phyloP scores from a whole-genome alignment of 2,329 filamentous ascomycete species.

The Exophiala mesophila region DNA sequence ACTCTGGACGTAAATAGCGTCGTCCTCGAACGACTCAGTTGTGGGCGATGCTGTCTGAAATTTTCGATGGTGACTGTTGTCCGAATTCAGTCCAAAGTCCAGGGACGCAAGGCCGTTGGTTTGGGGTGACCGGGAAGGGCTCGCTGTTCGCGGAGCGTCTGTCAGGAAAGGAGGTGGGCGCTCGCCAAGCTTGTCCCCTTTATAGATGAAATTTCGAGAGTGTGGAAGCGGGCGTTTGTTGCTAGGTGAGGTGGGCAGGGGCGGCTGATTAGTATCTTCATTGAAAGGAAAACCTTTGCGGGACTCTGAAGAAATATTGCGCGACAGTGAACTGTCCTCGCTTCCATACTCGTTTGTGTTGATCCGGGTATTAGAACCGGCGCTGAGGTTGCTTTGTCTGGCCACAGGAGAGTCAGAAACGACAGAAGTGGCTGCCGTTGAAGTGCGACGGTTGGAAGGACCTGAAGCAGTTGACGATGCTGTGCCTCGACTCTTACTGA shows the following conservation, averaged over 20 bases:
- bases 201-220: slow-evolving; percentile 60
- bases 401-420: slow-evolving; percentile 59
- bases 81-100: slow-evolving; percentile 20
- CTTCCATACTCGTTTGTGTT: slow-evolving; percentile 12
- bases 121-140: slow-evolving; percentile 40
- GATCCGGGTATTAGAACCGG: slow-evolving; percentile 12
- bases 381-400: slow-evolving; percentile 26
- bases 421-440: slow-evolving; percentile 83
- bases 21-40: slow-evolving; percentile 54
- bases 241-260: slow-evolving; percentile 21
- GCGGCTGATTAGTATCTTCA: slow-evolving; percentile 16
- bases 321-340: slow-evolving; percentile 15
- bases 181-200: slow-evolving; percentile 48
- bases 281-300: slow-evolving; percentile 8
- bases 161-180: slow-evolving; percentile 31
- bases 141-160: slow-evolving; percentile 32
- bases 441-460: slow-evolving; percentile 65
- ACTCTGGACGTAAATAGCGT: slow-evolving; percentile 53
- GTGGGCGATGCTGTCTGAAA: slow-evolving; percentile 24
- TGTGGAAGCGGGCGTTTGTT: slow-evolving; percentile 28
- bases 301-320: slow-evolving; percentile 18
- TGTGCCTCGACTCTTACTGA: slow-evolving; percentile 73
- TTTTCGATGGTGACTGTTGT: slow-evolving; percentile 9
- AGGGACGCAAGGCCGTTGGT: slow-evolving; percentile 27
- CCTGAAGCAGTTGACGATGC: slow-evolving; percentile 76